Evolutionary conservation across 2,329 filamentous ascomycete genomes (phyloP), one percentile per base, ranked within the genome.

Genomic region (Neonectria hederae): DNA sequence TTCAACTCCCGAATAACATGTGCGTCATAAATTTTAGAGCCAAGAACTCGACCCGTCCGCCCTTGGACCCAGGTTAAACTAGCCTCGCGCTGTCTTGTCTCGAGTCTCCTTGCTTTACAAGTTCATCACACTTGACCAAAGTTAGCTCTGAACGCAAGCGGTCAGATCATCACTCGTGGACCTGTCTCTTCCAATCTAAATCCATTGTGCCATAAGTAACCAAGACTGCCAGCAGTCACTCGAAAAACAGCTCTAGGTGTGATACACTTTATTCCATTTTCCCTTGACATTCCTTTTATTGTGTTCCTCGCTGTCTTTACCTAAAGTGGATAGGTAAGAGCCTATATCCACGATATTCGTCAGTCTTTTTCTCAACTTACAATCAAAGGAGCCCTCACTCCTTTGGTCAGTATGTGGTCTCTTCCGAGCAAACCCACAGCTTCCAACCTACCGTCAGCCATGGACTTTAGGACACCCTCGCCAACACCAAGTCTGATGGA

Each of bases 81-180:
- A 48, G 28, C 30, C 42, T 40, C 42, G 32, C 22, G 22, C 42
- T 69, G 66, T 72, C 51, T 66, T 71, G 69, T 69, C 67, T 70
- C 55, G 60, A 67, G 38, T 68, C 70, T 73, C 70, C 70, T 72
- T 72, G 67, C 70, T 65, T 72, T n/a, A 42, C 38, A 42, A 42
- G 38, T 21, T 42, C 59, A 70, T 70, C 68, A 65, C 67, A 65
- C 70, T 65, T 69, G 62, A 51, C 69, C 67, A 54, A 63, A 73
- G 69, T 68, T 59, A 65, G 70, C 63, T 62, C 66, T 59, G 59
- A 66, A 60, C 48, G 54, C 63, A 48, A 49, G 40, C 56, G 62
- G 67, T 62, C 65, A 68, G 70, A 54, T 61, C 65, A 53, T 58
- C 38, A 59, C 17, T 24, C 21, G n/a, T 40, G 46, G 22, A 35